These are phyloP conservation scores for Endoconidiophora polonica DNA, from an alignment of 2,329 filamentous ascomycete genomes.

Conservation along the genomic window DNA sequence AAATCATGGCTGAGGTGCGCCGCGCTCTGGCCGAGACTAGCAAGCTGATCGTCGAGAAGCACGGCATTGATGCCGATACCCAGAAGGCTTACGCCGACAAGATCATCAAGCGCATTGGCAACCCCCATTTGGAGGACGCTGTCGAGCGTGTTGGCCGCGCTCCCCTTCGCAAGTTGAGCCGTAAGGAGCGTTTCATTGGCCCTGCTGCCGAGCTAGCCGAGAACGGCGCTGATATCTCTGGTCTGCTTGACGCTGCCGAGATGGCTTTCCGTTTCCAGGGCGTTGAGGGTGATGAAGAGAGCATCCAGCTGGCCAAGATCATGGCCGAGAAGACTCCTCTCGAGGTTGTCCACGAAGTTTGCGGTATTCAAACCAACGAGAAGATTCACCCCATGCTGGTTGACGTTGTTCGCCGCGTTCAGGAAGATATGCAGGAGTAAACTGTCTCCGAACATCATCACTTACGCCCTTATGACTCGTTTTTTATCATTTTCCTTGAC, in stretches of 20 bases:
- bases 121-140: conserved; percentile 79
- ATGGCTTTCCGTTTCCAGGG: conserved; percentile 93
- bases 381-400: conserved; percentile 63
- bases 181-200: conserved; percentile 90
- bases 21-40: conserved; percentile 75
- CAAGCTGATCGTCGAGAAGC: conserved; percentile 70
- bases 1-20: conserved; percentile 65
- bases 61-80: conserved; percentile 56
- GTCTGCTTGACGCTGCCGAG: conserved; percentile 69
- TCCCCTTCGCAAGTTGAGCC: conserved; percentile 79
- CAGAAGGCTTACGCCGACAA: conserved; percentile 80
- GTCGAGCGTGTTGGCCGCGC: conserved; percentile 92
- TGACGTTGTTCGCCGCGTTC: conserved; percentile 67
- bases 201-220: conserved; percentile 82
- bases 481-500: conserved; percentile 2
- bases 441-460: not conserved
- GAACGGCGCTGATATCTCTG: conserved; percentile 52
- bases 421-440: conserved; percentile 33
- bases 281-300: conserved; percentile 82
- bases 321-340: conserved; percentile 58
- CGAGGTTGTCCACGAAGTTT: conserved; percentile 64
- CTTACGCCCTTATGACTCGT: conserved; percentile 7
- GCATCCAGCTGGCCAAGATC: conserved; percentile 66
- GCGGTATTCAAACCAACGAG: conserved; percentile 60
- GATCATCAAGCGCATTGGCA: conserved; percentile 85